Evolutionary conservation across 768 basidiomycete genomes (phyloP).

Genomic region (Russula olivacea): DNA sequence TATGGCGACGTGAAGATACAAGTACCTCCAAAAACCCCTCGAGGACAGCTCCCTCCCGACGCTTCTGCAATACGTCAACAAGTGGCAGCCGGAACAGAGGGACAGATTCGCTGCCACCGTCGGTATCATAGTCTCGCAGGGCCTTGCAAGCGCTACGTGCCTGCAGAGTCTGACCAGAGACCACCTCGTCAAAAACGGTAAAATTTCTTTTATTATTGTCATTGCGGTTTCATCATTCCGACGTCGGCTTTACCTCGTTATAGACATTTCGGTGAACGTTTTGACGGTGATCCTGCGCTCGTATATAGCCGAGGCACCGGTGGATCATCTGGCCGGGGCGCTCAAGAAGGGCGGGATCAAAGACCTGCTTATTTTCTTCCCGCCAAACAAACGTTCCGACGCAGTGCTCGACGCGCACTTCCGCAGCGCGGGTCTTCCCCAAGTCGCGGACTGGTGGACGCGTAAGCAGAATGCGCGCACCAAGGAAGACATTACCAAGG

Average conservation of each 20-base stretch:
- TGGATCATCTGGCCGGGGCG: slow-evolving; percentile 82
- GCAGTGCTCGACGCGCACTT: slow-evolving; percentile 81
- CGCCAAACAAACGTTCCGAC: slow-evolving; percentile 69
- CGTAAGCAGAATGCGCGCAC: slow-evolving; percentile 82
- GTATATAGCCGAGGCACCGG: slow-evolving; percentile 74
- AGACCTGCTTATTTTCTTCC: slow-evolving; percentile 85
- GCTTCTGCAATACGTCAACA: slow-evolving; percentile 83
- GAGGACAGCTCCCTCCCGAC: slow-evolving; percentile 78
- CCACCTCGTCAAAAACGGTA: slow-evolving; percentile 93
- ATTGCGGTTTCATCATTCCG: not conserved
- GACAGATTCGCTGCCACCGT: slow-evolving; percentile 80
- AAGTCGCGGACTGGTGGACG: slow-evolving; percentile 90
- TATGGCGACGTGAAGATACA: slow-evolving; percentile 57
- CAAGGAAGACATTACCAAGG: slow-evolving; percentile 68
- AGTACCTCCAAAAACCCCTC: slow-evolving; percentile 96
- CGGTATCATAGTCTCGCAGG: slow-evolving; percentile 79
- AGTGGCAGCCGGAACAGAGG: slow-evolving; percentile 70
- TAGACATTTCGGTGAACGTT: slow-evolving; percentile 73
- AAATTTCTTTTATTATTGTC: slow-evolving; percentile 18
- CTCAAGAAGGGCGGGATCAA: slow-evolving; percentile 82
- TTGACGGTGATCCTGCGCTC: slow-evolving; percentile 75
- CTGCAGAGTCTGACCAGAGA: slow-evolving; percentile 84
- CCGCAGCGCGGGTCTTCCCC: slow-evolving; percentile 67
- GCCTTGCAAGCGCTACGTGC: slow-evolving; percentile 71
- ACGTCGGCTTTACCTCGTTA: not conserved